These are phyloP conservation scores for Flammula alnicola DNA, from an alignment of 1,284 basidiomycete genomes.

Conservation along the genomic window DNA sequence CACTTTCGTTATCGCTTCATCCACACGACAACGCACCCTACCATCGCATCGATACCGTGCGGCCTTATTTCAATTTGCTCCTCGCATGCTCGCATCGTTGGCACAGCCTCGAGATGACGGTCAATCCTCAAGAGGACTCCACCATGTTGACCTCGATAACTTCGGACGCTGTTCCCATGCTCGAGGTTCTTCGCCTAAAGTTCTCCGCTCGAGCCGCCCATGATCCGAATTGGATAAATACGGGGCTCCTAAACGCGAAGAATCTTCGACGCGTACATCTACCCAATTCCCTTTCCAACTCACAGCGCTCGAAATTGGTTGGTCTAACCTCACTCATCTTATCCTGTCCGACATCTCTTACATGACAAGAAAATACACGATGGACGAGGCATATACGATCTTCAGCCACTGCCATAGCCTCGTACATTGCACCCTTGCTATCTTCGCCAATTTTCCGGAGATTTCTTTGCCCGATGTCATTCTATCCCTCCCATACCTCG, in stretches of 20 bases:
- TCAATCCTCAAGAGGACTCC: not conserved
- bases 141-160: no score
- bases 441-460: conserved; percentile 1
- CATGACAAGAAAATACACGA: not conserved
- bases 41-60: no score
- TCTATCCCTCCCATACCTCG: conserved; percentile 8
- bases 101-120: not conserved
- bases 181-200: no score
- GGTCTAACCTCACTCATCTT: conserved; percentile 10
- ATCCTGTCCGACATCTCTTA: conserved; percentile 1
- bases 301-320: conserved; percentile 4
- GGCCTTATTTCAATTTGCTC: no score
- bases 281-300: conserved; percentile 11
- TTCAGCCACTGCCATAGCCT: conserved; percentile 11
- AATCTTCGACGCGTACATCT: no score
- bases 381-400: conserved; percentile 7
- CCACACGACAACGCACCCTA: no score
- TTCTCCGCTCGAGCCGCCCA: no score
- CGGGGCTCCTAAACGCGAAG: no score
- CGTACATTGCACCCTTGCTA: conserved; percentile 7
- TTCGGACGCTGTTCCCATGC: no score
- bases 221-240: no score
- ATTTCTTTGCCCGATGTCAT: not conserved
- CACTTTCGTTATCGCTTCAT: no score
- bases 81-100: no score